These are phyloP conservation scores for Yamadazyma atmosphaerica DNA, from an alignment of 1,139 yeast genomes.

Conservation along the genomic window DNA sequence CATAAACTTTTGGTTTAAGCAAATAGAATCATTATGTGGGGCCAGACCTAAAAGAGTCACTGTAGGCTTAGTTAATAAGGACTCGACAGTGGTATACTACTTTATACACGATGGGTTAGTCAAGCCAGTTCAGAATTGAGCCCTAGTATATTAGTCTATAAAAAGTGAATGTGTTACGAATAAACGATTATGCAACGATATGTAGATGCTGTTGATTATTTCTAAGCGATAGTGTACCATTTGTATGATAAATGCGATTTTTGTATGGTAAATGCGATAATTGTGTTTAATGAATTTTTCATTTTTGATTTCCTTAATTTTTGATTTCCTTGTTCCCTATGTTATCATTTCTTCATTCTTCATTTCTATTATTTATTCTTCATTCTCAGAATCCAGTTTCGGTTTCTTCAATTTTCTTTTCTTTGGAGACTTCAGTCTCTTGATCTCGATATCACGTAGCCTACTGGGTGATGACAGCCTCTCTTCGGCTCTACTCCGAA, in stretches of 20 bases:
- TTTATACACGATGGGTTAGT: constrained; percentile 61
- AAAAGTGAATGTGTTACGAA: background rate
- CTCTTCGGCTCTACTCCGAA: constrained; percentile 3
- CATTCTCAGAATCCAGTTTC: no score
- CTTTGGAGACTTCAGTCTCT: constrained; percentile 13
- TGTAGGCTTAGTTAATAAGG: constrained; percentile 59
- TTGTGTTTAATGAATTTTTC: no score
- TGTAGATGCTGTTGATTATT: no score
- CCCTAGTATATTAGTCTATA: background rate
- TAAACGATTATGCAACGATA: background rate
- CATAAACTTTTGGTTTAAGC: constrained; percentile 34
- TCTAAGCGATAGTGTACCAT: no score
- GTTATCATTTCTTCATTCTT: no score
- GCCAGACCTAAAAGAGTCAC: constrained; percentile 42
- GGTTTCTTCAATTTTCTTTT: no score
- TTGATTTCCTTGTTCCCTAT: no score
- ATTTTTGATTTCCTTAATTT: no score
- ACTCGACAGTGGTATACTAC: constrained; percentile 69
- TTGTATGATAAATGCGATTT: no score
- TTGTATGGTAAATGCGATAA: no score
- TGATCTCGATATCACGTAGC: constrained; percentile 13
- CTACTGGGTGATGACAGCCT: constrained; percentile 14
- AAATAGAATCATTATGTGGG: constrained; percentile 15
- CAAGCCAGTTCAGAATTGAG: constrained; percentile 54
- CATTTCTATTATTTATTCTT: no score